Percentiles rank a stretch among this genome's conserved stretches.
Conservation (phyloP, 345 rosid genomes). For the Corchorus olitorius region DNA sequence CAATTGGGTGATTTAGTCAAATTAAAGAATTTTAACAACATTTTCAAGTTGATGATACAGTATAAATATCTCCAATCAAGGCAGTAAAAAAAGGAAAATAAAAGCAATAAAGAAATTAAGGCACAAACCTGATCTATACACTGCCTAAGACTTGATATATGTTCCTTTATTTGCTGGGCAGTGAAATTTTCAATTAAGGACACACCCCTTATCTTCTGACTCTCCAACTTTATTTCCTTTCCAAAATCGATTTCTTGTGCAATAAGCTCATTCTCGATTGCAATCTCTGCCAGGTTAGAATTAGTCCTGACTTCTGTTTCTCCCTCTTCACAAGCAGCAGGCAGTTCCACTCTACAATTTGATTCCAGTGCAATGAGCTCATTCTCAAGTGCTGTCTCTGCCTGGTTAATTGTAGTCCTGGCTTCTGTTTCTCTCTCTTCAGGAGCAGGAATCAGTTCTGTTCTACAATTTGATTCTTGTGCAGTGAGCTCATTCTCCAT, state of each 20-base stretch:
- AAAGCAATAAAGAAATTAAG: not conserved
- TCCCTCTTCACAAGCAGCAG: slow-evolving; percentile 22
- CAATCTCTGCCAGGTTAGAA: not conserved
- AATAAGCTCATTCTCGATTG: not conserved
- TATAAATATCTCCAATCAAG: not conserved
- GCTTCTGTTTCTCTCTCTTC: slow-evolving; percentile 15
- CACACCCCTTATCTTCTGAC: slow-evolving; percentile 31
- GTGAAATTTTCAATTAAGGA: slow-evolving; percentile 50
- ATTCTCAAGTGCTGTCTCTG: slow-evolving; percentile 8
- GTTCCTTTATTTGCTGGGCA: slow-evolving; percentile 45
- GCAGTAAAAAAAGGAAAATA: slow-evolving; percentile 1
- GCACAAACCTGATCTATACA: slow-evolving; percentile 36
- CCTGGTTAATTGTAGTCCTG: slow-evolving; percentile 2
- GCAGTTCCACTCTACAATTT: slow-evolving; percentile 12
- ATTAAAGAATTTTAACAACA: not conserved
- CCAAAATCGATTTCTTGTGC: slow-evolving; percentile 13
- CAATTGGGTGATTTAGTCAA: slow-evolving; percentile 1
- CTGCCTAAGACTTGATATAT: slow-evolving; percentile 45
- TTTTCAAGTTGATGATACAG: not conserved
- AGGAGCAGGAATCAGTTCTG: slow-evolving; percentile 18
- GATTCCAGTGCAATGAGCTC: slow-evolving; percentile 10
- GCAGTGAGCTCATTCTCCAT: slow-evolving; percentile 12
- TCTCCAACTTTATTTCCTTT: slow-evolving; percentile 14
- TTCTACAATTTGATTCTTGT: slow-evolving; percentile 9
- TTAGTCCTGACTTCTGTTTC: not conserved